phyloP scores from a whole-genome alignment of 306 rosid genomes.

The Erythrophleum fordii region DNA sequence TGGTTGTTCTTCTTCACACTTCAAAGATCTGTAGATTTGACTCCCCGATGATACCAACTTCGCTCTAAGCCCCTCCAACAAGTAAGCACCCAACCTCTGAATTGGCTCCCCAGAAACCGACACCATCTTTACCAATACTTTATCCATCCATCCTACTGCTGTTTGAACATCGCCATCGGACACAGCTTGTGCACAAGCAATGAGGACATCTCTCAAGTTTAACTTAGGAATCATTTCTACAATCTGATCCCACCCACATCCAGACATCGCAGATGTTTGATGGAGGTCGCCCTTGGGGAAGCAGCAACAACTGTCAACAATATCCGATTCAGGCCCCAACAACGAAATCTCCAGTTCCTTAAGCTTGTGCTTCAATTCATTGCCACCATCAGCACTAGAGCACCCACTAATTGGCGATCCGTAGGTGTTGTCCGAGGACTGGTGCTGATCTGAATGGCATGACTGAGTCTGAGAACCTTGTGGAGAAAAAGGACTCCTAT shows the following conservation, averaged over 20 bases:
- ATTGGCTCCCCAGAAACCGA: constrained; percentile 81
- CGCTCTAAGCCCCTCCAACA: constrained; percentile 95
- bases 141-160: constrained; percentile 61
- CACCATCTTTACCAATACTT: constrained; percentile 73
- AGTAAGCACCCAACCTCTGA: constrained; percentile 88
- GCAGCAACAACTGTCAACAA: constrained; percentile 58
- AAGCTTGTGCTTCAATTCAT: constrained; percentile 60
- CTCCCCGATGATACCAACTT: constrained; percentile 85
- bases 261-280: constrained; percentile 35
- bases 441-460: constrained; percentile 72
- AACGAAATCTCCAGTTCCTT: constrained; percentile 67
- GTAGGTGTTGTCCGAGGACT: constrained; percentile 59
- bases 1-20: constrained; percentile 55
- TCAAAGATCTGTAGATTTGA: constrained; percentile 71
- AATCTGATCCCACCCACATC: constrained; percentile 48
- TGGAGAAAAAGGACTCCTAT: constrained; percentile 66
- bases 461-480: constrained; percentile 78
- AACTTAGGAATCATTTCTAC: constrained; percentile 56
- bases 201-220: constrained; percentile 59
- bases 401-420: constrained; percentile 77
- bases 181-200: constrained; percentile 63
- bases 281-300: constrained; percentile 39
- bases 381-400: constrained; percentile 62
- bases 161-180: constrained; percentile 46
- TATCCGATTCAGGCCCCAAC: constrained; percentile 75